These are phyloP conservation scores for Silybum marianum DNA, from an alignment of 129 eudicot species.

Conservation along the genomic window DNA sequence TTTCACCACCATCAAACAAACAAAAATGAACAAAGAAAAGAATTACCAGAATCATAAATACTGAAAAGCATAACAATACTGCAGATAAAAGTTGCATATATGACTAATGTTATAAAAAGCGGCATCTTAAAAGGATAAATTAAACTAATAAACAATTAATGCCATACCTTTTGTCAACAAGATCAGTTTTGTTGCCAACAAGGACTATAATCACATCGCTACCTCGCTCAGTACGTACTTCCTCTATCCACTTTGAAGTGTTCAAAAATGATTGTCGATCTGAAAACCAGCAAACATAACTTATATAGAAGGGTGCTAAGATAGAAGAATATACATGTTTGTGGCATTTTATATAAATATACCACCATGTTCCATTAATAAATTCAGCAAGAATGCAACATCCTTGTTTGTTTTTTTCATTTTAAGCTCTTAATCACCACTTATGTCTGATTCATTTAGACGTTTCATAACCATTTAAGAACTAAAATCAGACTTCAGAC, in stretches of 20 bases:
- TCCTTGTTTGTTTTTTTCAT: too few relatives aligned
- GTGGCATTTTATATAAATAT: background rate
- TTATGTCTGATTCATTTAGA: too few relatives aligned
- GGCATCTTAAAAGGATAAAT: background rate
- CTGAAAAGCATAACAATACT: background rate
- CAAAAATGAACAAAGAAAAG: background rate
- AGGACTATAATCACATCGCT: slow-evolving; percentile 84
- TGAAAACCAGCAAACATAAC: slow-evolving; percentile 28
- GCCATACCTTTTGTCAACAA: slow-evolving; percentile 87
- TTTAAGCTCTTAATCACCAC: too few relatives aligned
- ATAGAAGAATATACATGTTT: background rate
- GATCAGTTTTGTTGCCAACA: slow-evolving; percentile 95
- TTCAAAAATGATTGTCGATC: slow-evolving; percentile 81
- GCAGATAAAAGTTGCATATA: background rate
- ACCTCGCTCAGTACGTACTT: slow-evolving; percentile 86
- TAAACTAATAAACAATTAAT: background rate
- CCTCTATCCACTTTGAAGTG: slow-evolving; percentile 88
- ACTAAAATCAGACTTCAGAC: too few relatives aligned
- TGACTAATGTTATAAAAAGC: background rate
- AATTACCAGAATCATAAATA: background rate
- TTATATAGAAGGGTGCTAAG: background rate
- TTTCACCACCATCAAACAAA: slow-evolving; percentile 23
- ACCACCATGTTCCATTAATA: background rate
- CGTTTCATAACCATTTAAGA: too few relatives aligned
- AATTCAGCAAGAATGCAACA: background rate